These are phyloP conservation scores for Ustilago curta DNA, from an alignment of 1,284 basidiomycete species.

Conservation along the genomic window DNA sequence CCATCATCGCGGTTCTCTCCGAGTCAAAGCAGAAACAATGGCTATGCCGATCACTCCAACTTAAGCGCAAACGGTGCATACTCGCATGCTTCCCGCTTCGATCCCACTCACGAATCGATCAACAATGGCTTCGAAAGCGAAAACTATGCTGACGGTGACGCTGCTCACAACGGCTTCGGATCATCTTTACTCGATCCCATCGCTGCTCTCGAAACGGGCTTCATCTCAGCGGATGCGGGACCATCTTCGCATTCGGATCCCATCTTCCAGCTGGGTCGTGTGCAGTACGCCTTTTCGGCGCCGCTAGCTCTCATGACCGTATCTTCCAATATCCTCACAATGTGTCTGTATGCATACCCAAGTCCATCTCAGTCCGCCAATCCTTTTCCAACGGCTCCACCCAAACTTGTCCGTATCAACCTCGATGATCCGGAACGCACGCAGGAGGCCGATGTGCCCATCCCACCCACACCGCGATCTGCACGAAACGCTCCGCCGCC, in stretches of 20 bases:
- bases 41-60: background rate
- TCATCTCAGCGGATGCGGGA: constrained; percentile 55
- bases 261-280: constrained; percentile 66
- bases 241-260: constrained; percentile 39
- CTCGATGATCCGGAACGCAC: constrained; percentile 65
- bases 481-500: constrained; percentile 46
- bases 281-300: constrained; percentile 67
- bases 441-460: constrained; percentile 61
- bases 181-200: constrained; percentile 43
- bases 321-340: constrained; percentile 64
- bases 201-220: constrained; percentile 61
- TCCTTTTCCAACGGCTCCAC: constrained; percentile 37
- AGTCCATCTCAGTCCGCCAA: constrained; percentile 22
- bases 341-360: constrained; percentile 61
- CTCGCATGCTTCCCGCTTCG: constrained; percentile 6
- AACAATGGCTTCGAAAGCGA: constrained; percentile 40
- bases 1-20: constrained; percentile 3
- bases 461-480: constrained; percentile 51
- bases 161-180: constrained; percentile 12
- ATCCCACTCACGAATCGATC: constrained; percentile 17
- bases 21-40: constrained; percentile 1
- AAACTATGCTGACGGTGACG: background rate
- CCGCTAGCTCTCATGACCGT: constrained; percentile 63
- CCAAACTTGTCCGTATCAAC: constrained; percentile 64
- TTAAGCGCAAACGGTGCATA: constrained; percentile 17